Evolutionary conservation across 768 basidiomycete genomes (phyloP), one percentile per base, ranked within the genome.

Genomic region (Termitomyces sp.): DNA sequence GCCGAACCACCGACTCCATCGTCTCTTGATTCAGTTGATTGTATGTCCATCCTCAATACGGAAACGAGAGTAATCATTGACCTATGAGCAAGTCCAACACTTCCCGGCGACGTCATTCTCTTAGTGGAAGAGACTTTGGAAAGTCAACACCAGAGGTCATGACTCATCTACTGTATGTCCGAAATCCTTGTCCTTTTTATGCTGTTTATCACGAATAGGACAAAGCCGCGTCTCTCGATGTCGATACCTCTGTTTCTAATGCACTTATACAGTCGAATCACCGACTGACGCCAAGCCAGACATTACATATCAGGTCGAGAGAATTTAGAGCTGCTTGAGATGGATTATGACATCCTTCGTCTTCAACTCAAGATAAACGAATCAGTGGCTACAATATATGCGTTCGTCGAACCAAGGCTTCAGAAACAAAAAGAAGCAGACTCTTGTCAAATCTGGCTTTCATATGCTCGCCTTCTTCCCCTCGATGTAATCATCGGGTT

Each of bases 341-440:
- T 57, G n/a, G 60, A 61, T 16, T 32, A 57, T 13, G 42, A 52
- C 18, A 42, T 57, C 28, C 32, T 57, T 35, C 50, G 39, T 15
- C 55, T 61, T 51, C 55, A 61, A 33, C 44, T 57, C 16, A 50
- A 46, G 55, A 51, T 49, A 11, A 58, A 58, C 20, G 18, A 48
- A 28, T 36, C 15, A 6, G 15, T 50, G 20, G 11, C 11, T 1
- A 12, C 13, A 22, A 50, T 58, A 7, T 42, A 42, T 7, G 8
- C 33, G 7, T 12, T 58, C 11, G 22, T 36, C 15, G 6, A 50
- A 24, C n/a, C 32, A 22, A 32, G 57, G 22, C 20, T 20, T 0
- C 15, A 40, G 18, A 51, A 49, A 28, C 33, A 39, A 40, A 40
- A 28, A 35, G 49, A 50, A 18, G 48, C 38, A 20, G 45, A 58